Evolutionary conservation across 805 yeast species (phyloP), one percentile per base, ranked within the genome.

Genomic region (Grigorovia jiainica): DNA sequence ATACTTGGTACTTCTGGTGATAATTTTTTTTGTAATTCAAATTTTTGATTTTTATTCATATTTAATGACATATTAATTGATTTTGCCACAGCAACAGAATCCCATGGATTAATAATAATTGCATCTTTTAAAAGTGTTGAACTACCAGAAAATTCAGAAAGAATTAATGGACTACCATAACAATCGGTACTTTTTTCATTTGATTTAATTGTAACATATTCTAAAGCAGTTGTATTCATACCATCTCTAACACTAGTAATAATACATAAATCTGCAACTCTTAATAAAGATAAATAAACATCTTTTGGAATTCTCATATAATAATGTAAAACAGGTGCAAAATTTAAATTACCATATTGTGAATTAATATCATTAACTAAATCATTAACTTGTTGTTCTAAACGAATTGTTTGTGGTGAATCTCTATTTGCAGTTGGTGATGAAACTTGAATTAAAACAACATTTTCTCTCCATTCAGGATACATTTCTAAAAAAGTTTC

Each of bases 231-330:
- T 4, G 97, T 87, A 65, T 87, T 90, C 82, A 90, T 87, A 43
- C 97, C 97, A 60, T 92, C 98, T 58, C 98, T 77, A 23, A 90
- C 80, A 2, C 95, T 80, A 0, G 97, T 87, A 48, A 87, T 84
- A 42, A 92, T 64, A 23, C 95, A 89, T 50, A 92, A 66, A 57
- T 92, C 97, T 0, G 97, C 97, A 13, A 78, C 89, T 47, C 95
- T 72, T 43, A 92, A 66, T 38, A 92, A 66, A 0, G 97, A 96
- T 45, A 83, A 69, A 61, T 92, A 92, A 61, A 90, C 97, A 44
- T 82, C 92, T 49, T 82, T 79, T 29, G 81, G 86, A 47, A 92
- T 76, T 53, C 94, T 76, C 76, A 86, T 83, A 55, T 89, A 94
- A 64, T 86, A 92, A 60, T 90, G 96, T 53, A 86, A 84, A 27